These are phyloP conservation scores for Ascobolus immersus DNA, from an alignment of 495 filamentous ascomycete genomes.

Conservation along the genomic window DNA sequence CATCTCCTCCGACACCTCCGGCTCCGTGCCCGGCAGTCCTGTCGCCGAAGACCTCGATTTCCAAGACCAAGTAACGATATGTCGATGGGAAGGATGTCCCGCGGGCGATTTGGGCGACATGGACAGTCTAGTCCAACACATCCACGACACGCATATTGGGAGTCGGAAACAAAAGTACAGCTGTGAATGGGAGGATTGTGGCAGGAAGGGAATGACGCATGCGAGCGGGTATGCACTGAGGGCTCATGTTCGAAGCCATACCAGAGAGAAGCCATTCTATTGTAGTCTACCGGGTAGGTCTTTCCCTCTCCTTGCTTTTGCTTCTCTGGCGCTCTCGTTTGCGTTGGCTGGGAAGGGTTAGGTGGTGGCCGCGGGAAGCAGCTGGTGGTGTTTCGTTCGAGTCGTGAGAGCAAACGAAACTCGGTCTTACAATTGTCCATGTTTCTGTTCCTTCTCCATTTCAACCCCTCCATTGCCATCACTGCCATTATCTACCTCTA, in stretches of 20 bases:
- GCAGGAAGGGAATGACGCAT: slow-evolving; percentile 63
- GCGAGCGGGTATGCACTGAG: slow-evolving; percentile 85
- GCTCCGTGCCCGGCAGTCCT: slow-evolving; percentile 52
- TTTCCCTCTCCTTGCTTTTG: slow-evolving; percentile 1
- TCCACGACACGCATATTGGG: slow-evolving; percentile 82
- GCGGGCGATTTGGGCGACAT: slow-evolving; percentile 71
- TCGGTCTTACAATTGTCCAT: no score
- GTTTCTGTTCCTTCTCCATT: slow-evolving; percentile 1
- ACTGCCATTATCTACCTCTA: no score
- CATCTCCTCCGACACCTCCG: slow-evolving; percentile 70
- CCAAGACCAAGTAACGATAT: slow-evolving; percentile 64
- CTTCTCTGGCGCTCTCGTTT: neutral
- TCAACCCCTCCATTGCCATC: neutral
- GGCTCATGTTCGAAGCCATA: slow-evolving; percentile 94
- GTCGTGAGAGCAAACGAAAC: no score
- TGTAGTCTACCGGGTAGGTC: slow-evolving; percentile 66
- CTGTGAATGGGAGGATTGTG: slow-evolving; percentile 84
- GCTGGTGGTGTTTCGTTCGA: no score
- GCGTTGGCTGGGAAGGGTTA: neutral
- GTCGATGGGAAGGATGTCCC: slow-evolving; percentile 68
- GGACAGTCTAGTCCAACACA: slow-evolving; percentile 77
- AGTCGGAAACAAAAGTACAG: slow-evolving; percentile 51
- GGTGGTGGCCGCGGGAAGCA: no score
- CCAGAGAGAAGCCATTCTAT: slow-evolving; percentile 93
- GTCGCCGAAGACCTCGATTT: slow-evolving; percentile 51